phyloP scores from a whole-genome alignment of 441 rosid genomes.

The Hura crepitans region DNA sequence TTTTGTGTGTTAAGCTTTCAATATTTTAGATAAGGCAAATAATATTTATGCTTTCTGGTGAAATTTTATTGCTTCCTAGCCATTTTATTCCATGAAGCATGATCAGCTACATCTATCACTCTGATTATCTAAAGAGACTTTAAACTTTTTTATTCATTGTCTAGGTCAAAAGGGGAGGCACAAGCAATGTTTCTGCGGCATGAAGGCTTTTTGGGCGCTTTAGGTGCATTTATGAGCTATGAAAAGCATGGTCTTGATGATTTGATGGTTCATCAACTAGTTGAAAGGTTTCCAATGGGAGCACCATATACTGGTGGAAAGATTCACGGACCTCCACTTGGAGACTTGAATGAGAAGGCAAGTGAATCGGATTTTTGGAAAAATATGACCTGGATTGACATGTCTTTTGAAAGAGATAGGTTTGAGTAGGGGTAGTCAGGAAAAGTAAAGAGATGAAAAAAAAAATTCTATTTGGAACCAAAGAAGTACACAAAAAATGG shows the following conservation, averaged over 20 bases:
- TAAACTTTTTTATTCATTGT: conserved; percentile 24
- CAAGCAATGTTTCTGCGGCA: conserved; percentile 98
- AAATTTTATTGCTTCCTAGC: conserved; percentile 8
- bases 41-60: background rate
- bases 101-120: background rate
- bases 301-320: conserved; percentile 96
- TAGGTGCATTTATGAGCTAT: conserved; percentile 99
- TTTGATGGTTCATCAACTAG: conserved; percentile 92
- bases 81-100: conserved; percentile 17
- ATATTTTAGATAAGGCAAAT: conserved; percentile 1
- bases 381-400: conserved; percentile 14
- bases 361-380: conserved; percentile 28
- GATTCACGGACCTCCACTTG: conserved; percentile 91
- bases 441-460: background rate
- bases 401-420: conserved; percentile 10
- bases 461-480: background rate
- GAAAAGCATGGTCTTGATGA: conserved; percentile 96
- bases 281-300: conserved; percentile 99
- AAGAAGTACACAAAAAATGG: background rate
- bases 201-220: conserved; percentile 97
- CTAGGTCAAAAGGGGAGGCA: conserved; percentile 91
- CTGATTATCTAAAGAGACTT: conserved; percentile 15
- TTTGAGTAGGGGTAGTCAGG: background rate
- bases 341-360: conserved; percentile 95
- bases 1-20: background rate